Conservation (phyloP, 208 protist species). For the Crithidia brevicula region DNA sequence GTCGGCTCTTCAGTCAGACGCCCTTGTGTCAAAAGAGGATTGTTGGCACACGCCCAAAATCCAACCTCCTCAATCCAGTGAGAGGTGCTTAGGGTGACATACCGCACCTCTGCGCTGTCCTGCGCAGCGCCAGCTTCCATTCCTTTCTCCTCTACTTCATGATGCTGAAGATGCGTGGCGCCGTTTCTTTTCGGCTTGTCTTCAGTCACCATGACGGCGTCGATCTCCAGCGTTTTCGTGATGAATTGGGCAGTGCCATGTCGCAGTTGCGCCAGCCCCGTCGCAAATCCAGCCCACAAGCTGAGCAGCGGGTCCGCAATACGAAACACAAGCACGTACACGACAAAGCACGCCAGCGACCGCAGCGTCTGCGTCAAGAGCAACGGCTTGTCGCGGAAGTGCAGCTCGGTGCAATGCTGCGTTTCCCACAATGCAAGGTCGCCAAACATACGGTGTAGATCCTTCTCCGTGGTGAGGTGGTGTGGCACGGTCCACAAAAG, state of each 20-base stretch:
- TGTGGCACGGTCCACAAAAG: slow-evolving; percentile 42
- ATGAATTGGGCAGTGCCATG: slow-evolving; percentile 48
- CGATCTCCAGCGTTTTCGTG: slow-evolving; percentile 40
- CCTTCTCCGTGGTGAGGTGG: slow-evolving; percentile 32
- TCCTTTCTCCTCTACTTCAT: no score
- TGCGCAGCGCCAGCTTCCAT: not conserved
- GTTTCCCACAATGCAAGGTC: slow-evolving; percentile 45
- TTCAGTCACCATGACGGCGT: slow-evolving; percentile 39
- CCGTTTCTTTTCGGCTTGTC: no score
- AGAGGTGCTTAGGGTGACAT: slow-evolving; percentile 52
- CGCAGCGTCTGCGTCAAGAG: slow-evolving; percentile 36
- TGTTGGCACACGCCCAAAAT: slow-evolving; percentile 79
- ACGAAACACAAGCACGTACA: slow-evolving; percentile 62
- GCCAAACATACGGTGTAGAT: slow-evolving; percentile 35
- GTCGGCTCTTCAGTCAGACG: not conserved
- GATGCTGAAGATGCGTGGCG: no score
- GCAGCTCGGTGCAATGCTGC: slow-evolving; percentile 59
- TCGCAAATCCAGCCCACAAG: slow-evolving; percentile 17
- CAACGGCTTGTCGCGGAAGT: slow-evolving; percentile 59
- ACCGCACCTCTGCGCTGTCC: not conserved
- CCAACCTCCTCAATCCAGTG: slow-evolving; percentile 86
- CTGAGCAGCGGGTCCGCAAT: slow-evolving; percentile 26
- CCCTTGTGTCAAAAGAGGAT: slow-evolving; percentile 47
- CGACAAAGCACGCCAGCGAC: slow-evolving; percentile 40
- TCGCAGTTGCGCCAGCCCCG: slow-evolving; percentile 24